These are phyloP conservation scores for Aegilops speltoides DNA, from an alignment of 176 grass and related monocot species.

Conservation along the genomic window DNA sequence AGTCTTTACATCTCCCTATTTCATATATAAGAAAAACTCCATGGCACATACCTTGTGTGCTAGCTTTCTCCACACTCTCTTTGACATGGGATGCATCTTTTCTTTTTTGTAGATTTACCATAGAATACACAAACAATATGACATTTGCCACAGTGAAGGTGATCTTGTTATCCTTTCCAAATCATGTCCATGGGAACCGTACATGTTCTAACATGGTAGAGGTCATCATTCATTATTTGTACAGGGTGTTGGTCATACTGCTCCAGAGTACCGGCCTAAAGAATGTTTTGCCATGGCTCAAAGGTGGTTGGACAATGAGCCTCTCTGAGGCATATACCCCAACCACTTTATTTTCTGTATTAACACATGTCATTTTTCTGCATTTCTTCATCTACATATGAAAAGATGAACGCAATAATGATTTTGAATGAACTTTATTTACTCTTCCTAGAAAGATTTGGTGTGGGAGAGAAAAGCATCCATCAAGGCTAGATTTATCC, in stretches of 20 bases:
- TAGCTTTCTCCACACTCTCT: neutral
- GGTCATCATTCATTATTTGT: neutral
- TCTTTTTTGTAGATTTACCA: neutral
- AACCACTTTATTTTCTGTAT: neutral
- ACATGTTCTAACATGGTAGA: neutral
- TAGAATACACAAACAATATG: constrained; percentile 22
- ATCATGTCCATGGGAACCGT: neutral
- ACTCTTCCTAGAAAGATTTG: neutral
- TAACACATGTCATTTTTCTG: neutral
- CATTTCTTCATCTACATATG: neutral
- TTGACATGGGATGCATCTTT: neutral
- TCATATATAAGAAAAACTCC: neutral
- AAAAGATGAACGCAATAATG: no score
- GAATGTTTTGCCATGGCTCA: constrained; percentile 25
- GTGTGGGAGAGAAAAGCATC: neutral
- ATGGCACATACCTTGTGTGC: neutral
- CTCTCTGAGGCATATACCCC: neutral
- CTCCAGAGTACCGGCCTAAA: constrained; percentile 18
- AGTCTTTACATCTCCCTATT: neutral
- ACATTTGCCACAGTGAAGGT: constrained; percentile 40
- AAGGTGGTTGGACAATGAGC: constrained; percentile 4
- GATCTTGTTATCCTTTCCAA: neutral
- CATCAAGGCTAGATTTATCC: neutral
- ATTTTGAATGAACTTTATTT: neutral
- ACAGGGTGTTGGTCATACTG: constrained; percentile 29